Evolutionary conservation across 371 early-diverging fungal species (phyloP).

Genomic region (Mucor ambiguus): DNA sequence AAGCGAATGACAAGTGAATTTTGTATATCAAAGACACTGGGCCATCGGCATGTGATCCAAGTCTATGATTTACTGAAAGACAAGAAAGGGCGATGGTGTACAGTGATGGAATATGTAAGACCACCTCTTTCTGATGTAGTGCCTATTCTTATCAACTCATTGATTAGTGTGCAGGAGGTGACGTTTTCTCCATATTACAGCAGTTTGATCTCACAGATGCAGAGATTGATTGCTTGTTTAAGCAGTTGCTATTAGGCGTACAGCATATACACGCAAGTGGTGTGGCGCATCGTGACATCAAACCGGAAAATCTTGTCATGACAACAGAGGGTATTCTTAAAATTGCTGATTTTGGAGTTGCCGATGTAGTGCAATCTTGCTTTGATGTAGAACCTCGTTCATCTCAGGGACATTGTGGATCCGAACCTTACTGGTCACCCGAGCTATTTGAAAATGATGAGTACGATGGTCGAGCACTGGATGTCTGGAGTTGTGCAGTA

Average conservation of each 20-base stretch:
- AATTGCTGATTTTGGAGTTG: constrained; percentile 97
- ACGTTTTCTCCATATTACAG: constrained; percentile 54
- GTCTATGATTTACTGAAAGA: constrained; percentile 69
- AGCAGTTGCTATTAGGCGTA: constrained; percentile 93
- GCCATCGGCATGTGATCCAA: constrained; percentile 69
- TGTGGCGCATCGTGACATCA: constrained; percentile 85
- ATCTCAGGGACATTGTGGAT: constrained; percentile 80
- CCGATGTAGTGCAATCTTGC: constrained; percentile 87
- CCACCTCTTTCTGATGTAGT: not conserved
- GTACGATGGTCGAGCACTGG: constrained; percentile 76
- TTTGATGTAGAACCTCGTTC: constrained; percentile 68
- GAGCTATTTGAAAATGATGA: constrained; percentile 54
- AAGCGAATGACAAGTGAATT: constrained; percentile 72
- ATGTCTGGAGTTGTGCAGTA: constrained; percentile 86
- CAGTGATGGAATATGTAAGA: constrained; percentile 65
- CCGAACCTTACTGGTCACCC: constrained; percentile 90
- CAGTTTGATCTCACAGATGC: constrained; percentile 38
- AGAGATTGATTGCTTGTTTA: constrained; percentile 60
- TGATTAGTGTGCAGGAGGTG: constrained; percentile 60
- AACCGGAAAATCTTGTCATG: constrained; percentile 91
- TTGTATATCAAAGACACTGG: constrained; percentile 65
- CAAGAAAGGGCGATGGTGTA: constrained; percentile 51
- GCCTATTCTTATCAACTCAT: constrained; percentile 6
- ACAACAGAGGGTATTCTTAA: constrained; percentile 81
- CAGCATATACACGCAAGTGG: constrained; percentile 95